Conservation (phyloP, 2,329 filamentous ascomycete genomes). For the Penicillium aurantiogriseum region DNA sequence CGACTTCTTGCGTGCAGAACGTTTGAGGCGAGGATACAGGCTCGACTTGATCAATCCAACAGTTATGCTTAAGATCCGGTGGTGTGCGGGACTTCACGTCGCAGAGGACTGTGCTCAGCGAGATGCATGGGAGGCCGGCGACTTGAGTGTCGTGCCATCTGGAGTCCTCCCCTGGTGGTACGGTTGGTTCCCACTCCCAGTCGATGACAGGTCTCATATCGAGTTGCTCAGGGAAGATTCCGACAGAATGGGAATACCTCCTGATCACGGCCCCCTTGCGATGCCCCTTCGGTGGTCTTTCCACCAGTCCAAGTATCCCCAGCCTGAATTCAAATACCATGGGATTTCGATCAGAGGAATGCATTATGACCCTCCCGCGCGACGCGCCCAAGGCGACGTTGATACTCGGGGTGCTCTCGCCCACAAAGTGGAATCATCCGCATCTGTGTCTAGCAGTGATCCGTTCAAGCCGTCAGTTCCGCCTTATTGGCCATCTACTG, state of each 20-base stretch:
- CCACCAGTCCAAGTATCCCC: conserved; percentile 14
- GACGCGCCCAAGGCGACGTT: conserved; percentile 35
- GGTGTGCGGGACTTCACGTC: not conserved
- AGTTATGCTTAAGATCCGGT: not conserved
- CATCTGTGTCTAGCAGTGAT: conserved; percentile 7
- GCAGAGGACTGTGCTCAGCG: not conserved
- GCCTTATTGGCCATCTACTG: conserved; percentile 40
- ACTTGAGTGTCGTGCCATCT: conserved; percentile 1
- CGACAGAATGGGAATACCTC: not conserved
- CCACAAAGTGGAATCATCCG: not conserved
- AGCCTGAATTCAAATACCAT: conserved; percentile 6
- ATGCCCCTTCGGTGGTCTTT: conserved; percentile 9
- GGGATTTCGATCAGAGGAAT: conserved; percentile 4
- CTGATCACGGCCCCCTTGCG: not conserved
- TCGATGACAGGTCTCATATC: conserved; percentile 2
- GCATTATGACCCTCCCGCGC: conserved; percentile 3
- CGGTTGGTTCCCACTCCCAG: not conserved
- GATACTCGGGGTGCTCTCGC: conserved; percentile 48
- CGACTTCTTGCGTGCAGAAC: not conserved
- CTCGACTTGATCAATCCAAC: not conserved
- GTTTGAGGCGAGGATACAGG: not conserved
- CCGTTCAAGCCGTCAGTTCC: conserved; percentile 22
- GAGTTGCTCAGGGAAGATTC: conserved; percentile 4
- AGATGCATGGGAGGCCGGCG: not conserved
- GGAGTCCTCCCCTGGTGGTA: conserved; percentile 8